A percentile compares a stretch with the other conserved stretches of the same genome.
These are phyloP conservation scores for Kluyveromyces siamensis DNA, from an alignment of 805 yeast genomes.

Conservation along the genomic window DNA sequence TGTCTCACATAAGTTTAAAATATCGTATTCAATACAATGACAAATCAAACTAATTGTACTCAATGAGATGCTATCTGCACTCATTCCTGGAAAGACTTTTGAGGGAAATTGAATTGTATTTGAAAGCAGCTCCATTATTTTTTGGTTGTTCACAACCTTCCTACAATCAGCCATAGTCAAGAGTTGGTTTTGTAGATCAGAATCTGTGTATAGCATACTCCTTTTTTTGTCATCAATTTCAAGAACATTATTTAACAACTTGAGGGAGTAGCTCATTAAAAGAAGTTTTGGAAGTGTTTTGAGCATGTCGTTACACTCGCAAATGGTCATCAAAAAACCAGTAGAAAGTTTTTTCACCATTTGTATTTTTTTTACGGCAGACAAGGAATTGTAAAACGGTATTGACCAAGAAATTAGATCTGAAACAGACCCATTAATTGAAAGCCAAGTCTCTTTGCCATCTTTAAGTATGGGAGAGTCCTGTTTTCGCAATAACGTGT, in stretches of 20 bases:
- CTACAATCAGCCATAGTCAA: constrained; percentile 43
- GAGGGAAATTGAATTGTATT: constrained; percentile 25
- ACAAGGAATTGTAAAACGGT: constrained; percentile 35
- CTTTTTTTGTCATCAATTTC: constrained; percentile 24
- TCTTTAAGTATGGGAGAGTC: constrained; percentile 20
- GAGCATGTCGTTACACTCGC: constrained; percentile 16
- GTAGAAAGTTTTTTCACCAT: constrained; percentile 44
- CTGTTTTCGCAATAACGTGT: constrained; percentile 27
- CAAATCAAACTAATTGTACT: constrained; percentile 32
- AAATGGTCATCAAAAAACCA: constrained; percentile 35
- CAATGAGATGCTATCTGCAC: constrained; percentile 26
- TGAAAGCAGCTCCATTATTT: constrained; percentile 26
- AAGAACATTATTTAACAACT: constrained; percentile 26
- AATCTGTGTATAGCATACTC: constrained; percentile 17
- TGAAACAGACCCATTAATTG: constrained; percentile 26
- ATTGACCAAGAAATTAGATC: constrained; percentile 51
- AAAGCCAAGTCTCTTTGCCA: constrained; percentile 21
- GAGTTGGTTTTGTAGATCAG: constrained; percentile 30
- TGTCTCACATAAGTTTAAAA: constrained; percentile 34
- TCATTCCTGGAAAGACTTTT: constrained; percentile 21
- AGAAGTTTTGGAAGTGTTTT: constrained; percentile 25
- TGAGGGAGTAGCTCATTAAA: constrained; percentile 30
- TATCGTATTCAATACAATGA: constrained; percentile 38
- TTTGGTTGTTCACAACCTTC: constrained; percentile 33
- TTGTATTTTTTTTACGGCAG: constrained; percentile 42